These are phyloP conservation scores for Forsythia suspensa DNA, from an alignment of 257 asterid species.

Conservation along the genomic window DNA sequence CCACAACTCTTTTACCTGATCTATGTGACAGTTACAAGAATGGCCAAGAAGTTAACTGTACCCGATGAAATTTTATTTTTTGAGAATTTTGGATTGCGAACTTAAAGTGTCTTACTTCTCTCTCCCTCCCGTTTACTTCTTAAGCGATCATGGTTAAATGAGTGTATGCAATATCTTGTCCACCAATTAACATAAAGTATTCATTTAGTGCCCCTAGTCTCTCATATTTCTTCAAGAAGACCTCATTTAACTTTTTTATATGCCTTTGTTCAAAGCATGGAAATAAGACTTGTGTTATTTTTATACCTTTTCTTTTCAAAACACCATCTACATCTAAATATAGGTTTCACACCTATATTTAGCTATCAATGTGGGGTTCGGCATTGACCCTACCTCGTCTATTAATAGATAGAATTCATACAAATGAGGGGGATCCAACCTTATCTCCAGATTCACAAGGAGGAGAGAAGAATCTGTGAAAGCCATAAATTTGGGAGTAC, in stretches of 20 bases:
- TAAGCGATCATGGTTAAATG: constrained; percentile 4
- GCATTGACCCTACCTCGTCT: neutral
- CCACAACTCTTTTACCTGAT: neutral
- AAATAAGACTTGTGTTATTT: neutral
- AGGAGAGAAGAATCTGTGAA: neutral
- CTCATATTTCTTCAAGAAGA: neutral
- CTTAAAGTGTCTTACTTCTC: neutral
- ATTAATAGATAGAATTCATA: neutral
- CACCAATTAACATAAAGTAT: neutral
- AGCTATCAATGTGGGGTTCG: neutral
- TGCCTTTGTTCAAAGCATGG: neutral
- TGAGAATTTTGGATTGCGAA: constrained; percentile 6
- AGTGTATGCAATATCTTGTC: neutral
- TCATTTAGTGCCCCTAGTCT: neutral
- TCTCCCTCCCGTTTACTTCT: constrained; percentile 2
- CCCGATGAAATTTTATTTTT: neutral
- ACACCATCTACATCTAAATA: neutral
- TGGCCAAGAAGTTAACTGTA: neutral
- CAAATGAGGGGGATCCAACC: neutral
- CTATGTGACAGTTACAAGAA: neutral
- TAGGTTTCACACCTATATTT: neutral
- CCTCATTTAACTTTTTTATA: neutral
- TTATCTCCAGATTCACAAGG: neutral
- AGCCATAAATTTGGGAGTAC: neutral
- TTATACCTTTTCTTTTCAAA: too few species aligned